phyloP scores from a whole-genome alignment of 75 land plant species.

The Cunninghamia lanceolata region DNA sequence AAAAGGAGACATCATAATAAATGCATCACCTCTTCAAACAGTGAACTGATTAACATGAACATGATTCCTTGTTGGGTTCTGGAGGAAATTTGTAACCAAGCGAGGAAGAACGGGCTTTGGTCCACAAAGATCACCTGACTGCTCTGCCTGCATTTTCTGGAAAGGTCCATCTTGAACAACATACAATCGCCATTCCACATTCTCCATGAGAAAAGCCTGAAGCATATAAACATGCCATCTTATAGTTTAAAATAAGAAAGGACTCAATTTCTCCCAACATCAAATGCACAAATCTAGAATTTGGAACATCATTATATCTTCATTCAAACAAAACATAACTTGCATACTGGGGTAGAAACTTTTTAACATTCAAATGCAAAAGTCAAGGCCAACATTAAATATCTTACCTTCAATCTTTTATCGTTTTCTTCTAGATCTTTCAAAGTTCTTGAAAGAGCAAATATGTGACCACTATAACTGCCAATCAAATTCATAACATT shows the following conservation, averaged over 20 bases:
- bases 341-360: not conserved
- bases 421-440: conserved; percentile 23
- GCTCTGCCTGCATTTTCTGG: conserved; percentile 24
- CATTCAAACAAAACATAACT: not conserved
- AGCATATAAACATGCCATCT: not conserved
- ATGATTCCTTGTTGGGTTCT: conserved; percentile 11
- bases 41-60: conserved; percentile 13
- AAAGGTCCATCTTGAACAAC: conserved; percentile 23
- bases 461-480: conserved; percentile 30
- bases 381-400: not conserved
- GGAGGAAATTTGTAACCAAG: conserved; percentile 29
- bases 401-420: conserved; percentile 18
- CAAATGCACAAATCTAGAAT: not conserved
- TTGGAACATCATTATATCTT: not conserved
- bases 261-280: not conserved
- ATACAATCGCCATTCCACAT: conserved; percentile 18
- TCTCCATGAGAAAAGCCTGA: conserved; percentile 9
- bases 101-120: conserved; percentile 31
- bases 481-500: not conserved
- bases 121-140: conserved; percentile 33
- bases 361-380: not conserved
- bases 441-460: conserved; percentile 19
- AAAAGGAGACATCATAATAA: not conserved
- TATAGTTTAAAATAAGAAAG: not conserved
- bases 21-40: not conserved